Percentiles rank a stretch among this genome's conserved stretches.
phyloP scores from a whole-genome alignment of 2,329 filamentous ascomycete species.

The Hypoxylon sp. region DNA sequence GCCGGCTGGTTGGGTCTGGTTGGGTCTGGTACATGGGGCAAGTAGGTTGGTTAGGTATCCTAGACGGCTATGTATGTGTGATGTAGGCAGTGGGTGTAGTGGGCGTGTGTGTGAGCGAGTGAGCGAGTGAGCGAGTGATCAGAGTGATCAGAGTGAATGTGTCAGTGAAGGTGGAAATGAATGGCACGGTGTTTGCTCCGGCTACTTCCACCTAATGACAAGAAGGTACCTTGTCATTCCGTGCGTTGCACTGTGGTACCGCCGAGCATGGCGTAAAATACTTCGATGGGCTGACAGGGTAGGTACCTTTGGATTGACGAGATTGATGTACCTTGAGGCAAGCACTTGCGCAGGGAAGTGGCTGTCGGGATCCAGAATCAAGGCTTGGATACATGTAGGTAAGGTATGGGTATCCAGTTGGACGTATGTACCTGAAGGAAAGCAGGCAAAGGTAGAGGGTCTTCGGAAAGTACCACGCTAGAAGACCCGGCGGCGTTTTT shows the following conservation, averaged over 20 bases:
- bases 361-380: constrained; percentile 39
- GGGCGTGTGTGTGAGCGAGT: constrained; percentile 33
- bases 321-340: constrained; percentile 31
- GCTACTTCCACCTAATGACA: constrained; percentile 41
- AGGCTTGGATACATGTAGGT: constrained; percentile 19
- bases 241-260: constrained; percentile 51
- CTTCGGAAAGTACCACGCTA: constrained; percentile 38
- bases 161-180: constrained; percentile 43
- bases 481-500: constrained; percentile 35
- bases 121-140: constrained; percentile 19
- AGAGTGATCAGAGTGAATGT: constrained; percentile 26
- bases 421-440: constrained; percentile 15
- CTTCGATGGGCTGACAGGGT: constrained; percentile 36
- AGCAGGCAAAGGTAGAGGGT: constrained; percentile 15
- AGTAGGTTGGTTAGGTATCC: constrained; percentile 4
- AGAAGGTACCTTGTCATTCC: constrained; percentile 49
- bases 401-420: background rate
- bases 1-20: constrained; percentile 11
- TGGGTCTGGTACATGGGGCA: constrained; percentile 31
- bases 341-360: constrained; percentile 31
- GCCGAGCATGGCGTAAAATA: constrained; percentile 33
- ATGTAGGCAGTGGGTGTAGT: constrained; percentile 23
- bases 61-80: constrained; percentile 28
- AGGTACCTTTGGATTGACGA: constrained; percentile 34
- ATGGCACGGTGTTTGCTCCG: constrained; percentile 49